Conservation (phyloP, 208 protist species). For the Leptomonas seymouri region DNA sequence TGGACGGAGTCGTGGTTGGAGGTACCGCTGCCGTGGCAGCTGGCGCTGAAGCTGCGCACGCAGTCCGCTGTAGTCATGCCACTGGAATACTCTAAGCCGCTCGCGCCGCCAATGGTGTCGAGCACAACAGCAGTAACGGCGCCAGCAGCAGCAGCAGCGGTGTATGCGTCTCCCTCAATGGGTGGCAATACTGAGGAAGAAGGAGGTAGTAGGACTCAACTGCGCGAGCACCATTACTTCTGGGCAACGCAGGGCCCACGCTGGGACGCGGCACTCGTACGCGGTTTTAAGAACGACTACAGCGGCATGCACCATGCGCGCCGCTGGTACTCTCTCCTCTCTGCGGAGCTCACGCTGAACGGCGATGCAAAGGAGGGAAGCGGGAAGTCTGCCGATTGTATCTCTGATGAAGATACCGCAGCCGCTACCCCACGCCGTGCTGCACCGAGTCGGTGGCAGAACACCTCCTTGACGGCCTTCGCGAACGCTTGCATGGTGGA, state of each 20-base stretch:
- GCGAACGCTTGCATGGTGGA: constrained; percentile 66
- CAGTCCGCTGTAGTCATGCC: constrained; percentile 41
- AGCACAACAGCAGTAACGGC: background rate
- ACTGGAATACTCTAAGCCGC: constrained; percentile 11
- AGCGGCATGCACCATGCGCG: constrained; percentile 50
- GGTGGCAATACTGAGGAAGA: background rate
- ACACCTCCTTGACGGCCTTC: constrained; percentile 37
- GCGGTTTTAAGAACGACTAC: constrained; percentile 62
- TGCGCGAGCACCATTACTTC: constrained; percentile 47
- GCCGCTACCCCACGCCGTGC: background rate
- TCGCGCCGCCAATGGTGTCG: constrained; percentile 3
- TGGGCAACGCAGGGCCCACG: constrained; percentile 73
- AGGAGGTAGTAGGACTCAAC: background rate
- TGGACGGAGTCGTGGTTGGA: constrained; percentile 45
- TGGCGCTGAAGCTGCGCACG: constrained; percentile 49
- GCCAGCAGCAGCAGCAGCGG: background rate
- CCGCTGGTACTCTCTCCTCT: constrained; percentile 59
- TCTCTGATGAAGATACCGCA: background rate
- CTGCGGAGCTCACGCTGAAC: constrained; percentile 39
- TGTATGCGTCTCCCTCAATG: background rate
- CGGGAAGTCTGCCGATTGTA: background rate
- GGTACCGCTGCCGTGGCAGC: constrained; percentile 30
- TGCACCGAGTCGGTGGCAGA: background rate
- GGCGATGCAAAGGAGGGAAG: constrained; percentile 6
- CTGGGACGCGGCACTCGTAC: constrained; percentile 53